Base-by-base conservation (phyloP, 805 yeast species). In the Tetrapisispora arboricola region DNA sequence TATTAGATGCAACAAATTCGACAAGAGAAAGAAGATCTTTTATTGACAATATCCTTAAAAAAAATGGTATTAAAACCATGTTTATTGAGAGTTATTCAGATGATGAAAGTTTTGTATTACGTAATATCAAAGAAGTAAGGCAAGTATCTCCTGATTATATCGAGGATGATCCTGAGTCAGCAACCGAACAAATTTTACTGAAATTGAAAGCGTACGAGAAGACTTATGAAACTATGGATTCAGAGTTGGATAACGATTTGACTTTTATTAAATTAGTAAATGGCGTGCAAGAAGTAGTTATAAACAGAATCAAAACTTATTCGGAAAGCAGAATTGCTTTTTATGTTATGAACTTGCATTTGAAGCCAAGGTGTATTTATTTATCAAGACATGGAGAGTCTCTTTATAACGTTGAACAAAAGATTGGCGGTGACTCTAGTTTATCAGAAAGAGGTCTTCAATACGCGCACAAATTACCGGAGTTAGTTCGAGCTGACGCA, bases 381-480 rank as follows among this genome's bases (percentile, higher is more conserved):
- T 70, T 92, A 37, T 84, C 95, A 37, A 76, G 98, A 52, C 98
- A 92, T 56, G 98, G 98, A 21, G 98, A 92, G 64, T 82, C 94
- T 2, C 79, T 78, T 58, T 92, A 80, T 65, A 92, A 92, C 60
- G 71, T 92, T 44, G 87, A 87, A 38, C 96, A 96, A 24, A 86
- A 86, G 61, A 84, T 92, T 48, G 98, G 98, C 26, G 98, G 97
- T 17, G 96, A 90, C 65, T 84, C 95, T 2, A 75, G 80, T 50
- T 68, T 90, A 40, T 79, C 90, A 38, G 81, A 79, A 43, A 72
- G 97, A 32, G 97, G 97, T 6, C 71, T 79, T 64, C 67, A 80
- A 52, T 90, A 90, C 57, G 90, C 96, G 4, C 64, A 71, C 38
- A 85, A 80, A 60, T 73, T 90, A 48, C 95, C 95, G 1, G 78